Base-by-base conservation (phyloP, 2,329 filamentous ascomycete genomes). In the Cercospora sojina region DNA sequence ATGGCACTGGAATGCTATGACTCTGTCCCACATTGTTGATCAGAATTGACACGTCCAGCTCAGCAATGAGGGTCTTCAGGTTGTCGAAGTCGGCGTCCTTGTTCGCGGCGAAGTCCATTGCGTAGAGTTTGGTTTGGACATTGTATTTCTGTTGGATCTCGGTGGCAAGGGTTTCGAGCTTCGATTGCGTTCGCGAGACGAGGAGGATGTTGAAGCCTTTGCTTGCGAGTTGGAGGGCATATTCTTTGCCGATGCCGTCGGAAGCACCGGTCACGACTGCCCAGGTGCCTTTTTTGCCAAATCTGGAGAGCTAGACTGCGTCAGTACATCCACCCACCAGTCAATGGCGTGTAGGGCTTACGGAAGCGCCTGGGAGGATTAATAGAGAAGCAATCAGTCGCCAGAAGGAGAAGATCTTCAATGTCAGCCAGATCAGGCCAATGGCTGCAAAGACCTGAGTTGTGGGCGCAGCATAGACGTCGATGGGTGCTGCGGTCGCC, bases 21-120 rank as follows among this genome's bases (percentile, higher is more conserved):
- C 91, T 96, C 79, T 93, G 90, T 71, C 95, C 95, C 63, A 99
- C 95, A 75, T 99, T 99, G 86, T 99, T 99, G 84, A 99, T 86
- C 70, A 99, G 83, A 68, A 99, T 90, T 53, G 90, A 89, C 27
- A 99, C 83, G 71, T 97, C 93, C 16, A 76, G 65, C 10, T 71
- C 90, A 20, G 87, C 80, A 59, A 97, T 82, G 25, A 92, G 79
- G 70, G 86, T 82, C 71, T 87, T 86, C 58, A 99, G 84, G 56
- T 86, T 85, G 64, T 87, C 86, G 82, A 95, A 98, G 80, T 98
- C 93, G 64, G 84, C 83, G 69, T 95, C 89, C 71, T 89, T 83
- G 79, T 97, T 90, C 76, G 87, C 83, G 7, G 92, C 84, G 79
- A 95, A 99, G 82, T 99, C 95, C 91, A 99, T 97, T 29, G 93